These are phyloP conservation scores for Lactifluus subvellereus DNA, from an alignment of 768 basidiomycete genomes.

Conservation along the genomic window DNA sequence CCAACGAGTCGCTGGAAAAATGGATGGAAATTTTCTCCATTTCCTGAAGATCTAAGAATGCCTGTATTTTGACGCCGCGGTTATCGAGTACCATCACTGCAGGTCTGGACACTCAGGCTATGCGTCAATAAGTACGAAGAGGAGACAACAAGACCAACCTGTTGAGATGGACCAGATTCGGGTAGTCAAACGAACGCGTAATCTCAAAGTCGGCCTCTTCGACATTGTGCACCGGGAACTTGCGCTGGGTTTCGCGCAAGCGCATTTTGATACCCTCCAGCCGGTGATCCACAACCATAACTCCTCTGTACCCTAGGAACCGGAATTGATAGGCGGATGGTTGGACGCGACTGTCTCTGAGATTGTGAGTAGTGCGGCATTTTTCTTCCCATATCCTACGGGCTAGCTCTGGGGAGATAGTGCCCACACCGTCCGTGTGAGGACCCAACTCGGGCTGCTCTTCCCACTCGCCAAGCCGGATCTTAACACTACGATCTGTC, in stretches of 20 bases:
- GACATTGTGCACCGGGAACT: slow-evolving; percentile 51
- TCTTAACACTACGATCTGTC: slow-evolving; percentile 64
- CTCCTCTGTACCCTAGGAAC: slow-evolving; percentile 75
- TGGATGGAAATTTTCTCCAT: slow-evolving; percentile 33
- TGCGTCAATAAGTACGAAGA: neutral
- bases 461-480: slow-evolving; percentile 55
- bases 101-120: too few species aligned
- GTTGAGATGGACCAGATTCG: slow-evolving; percentile 65
- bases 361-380: slow-evolving; percentile 32
- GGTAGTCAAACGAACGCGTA: slow-evolving; percentile 53
- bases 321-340: slow-evolving; percentile 66
- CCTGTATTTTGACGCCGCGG: too few species aligned
- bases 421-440: slow-evolving; percentile 79
- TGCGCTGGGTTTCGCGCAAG: slow-evolving; percentile 66
- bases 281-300: slow-evolving; percentile 60
- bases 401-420: slow-evolving; percentile 57
- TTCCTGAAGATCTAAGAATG: slow-evolving; percentile 37
- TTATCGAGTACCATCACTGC: too few species aligned
- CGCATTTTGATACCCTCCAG: slow-evolving; percentile 63
- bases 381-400: slow-evolving; percentile 54
- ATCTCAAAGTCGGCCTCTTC: slow-evolving; percentile 62
- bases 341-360: neutral
- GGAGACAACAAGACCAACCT: slow-evolving; percentile 38
- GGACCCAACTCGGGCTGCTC: slow-evolving; percentile 52
- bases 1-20: too few species aligned